Percentiles rank a stretch among this genome's conserved stretches.
phyloP scores from a whole-genome alignment of 140 eudicot species.

The Ambrosia hybrid region DNA sequence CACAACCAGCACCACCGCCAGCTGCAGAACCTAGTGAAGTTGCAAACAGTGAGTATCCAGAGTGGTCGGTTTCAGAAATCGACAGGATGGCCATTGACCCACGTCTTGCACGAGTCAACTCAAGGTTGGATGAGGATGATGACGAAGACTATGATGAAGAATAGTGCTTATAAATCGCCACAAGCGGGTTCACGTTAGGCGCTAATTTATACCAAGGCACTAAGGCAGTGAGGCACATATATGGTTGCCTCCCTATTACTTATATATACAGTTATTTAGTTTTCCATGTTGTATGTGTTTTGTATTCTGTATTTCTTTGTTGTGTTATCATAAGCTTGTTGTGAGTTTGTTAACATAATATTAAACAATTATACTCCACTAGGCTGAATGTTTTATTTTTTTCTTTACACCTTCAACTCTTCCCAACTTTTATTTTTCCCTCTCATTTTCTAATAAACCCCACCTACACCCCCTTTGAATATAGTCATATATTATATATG shows the following conservation, averaged over 20 bases:
- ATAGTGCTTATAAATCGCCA: not conserved
- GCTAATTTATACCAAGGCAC: not conserved
- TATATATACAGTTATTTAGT: not conserved
- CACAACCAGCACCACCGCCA: constrained; percentile 8
- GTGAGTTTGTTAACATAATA: no score
- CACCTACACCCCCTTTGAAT: no score
- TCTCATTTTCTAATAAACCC: no score
- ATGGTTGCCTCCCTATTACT: not conserved
- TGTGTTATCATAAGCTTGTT: not conserved
- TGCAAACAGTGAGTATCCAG: constrained; percentile 44
- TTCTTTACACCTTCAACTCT: no score
- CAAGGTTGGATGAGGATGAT: constrained; percentile 63
- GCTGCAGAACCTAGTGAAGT: constrained; percentile 28
- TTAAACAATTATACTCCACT: not conserved
- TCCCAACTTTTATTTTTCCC: no score
- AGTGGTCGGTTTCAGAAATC: constrained; percentile 58
- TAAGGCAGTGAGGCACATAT: not conserved
- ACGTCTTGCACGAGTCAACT: constrained; percentile 46
- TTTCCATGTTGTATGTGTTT: not conserved
- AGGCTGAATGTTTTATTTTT: not conserved
- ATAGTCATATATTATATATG: not conserved
- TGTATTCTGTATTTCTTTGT: not conserved
- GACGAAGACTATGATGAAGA: constrained; percentile 68
- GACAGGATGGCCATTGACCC: constrained; percentile 68
- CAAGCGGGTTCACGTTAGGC: not conserved